Conservation (phyloP, 371 early-diverging fungal genomes). For the Mucor saturninus region DNA sequence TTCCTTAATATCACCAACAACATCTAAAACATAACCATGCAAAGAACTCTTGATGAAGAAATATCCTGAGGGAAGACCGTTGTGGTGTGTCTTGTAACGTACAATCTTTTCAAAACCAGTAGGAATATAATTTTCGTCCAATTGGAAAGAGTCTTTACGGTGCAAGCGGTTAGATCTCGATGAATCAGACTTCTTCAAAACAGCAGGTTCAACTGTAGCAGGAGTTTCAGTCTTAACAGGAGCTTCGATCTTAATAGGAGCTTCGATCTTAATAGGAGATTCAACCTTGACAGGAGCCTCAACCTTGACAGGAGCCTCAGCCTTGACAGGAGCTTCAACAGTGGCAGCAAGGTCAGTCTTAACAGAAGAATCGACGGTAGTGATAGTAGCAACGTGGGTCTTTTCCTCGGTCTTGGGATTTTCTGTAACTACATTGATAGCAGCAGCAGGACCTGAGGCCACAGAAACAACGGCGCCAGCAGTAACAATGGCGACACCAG, state of each 20-base stretch:
- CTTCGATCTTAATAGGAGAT: not conserved
- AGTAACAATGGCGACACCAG: conserved; percentile 20
- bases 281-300: conserved; percentile 4
- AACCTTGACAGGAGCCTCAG: conserved; percentile 5
- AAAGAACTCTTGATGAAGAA: conserved; percentile 53
- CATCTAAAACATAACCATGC: conserved; percentile 49
- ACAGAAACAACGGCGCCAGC: conserved; percentile 12
- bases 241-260: not conserved
- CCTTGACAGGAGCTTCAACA: conserved; percentile 11
- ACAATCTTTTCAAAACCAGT: conserved; percentile 50
- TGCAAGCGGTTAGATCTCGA: conserved; percentile 11
- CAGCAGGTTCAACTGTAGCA: not conserved
- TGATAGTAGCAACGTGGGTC: not conserved
- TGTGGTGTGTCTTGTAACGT: conserved; percentile 40
- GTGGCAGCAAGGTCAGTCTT: conserved; percentile 10
- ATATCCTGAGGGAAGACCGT: conserved; percentile 41
- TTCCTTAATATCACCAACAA: conserved; percentile 30
- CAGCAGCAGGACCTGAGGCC: conserved; percentile 15
- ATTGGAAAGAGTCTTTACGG: conserved; percentile 35
- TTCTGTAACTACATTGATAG: conserved; percentile 6
- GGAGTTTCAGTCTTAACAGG: not conserved
- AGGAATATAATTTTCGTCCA: conserved; percentile 39
- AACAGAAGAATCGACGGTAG: conserved; percentile 5
- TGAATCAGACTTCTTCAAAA: conserved; percentile 22
- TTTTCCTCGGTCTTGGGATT: conserved; percentile 1